Base-by-base conservation (phyloP, 192 early-diverging fungal genomes). In the Funneliformis geosporum region DNA sequence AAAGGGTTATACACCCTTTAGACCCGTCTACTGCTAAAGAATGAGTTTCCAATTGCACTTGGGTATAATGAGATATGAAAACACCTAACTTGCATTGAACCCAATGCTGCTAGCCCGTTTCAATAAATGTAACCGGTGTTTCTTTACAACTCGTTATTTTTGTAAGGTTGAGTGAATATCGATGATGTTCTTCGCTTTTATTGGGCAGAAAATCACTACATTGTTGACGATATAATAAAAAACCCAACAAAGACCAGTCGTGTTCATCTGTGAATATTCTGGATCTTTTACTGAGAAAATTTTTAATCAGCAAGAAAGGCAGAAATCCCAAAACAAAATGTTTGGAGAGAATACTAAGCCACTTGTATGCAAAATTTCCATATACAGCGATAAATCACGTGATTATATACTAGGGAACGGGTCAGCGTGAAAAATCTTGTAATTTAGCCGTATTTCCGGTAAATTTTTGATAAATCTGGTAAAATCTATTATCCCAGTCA, bases 151-250 rank as follows among this genome's bases (percentile, higher is more conserved):
- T 40, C 4, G 28, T 67, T 67, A 73, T 73, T 7, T 47, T 33
- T 33, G 50, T 50, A 23, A 73, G 23, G 71, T 50, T 50, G 11
- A 8, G 50, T 16, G 43, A 23, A 39, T 73, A 73, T 11, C 71
- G 71, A 47, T 73, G 1, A 16, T 73, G 71, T 25, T 73, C 71
- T 33, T 47, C n/a, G 8, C 7, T n/a, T 59, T 73, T 73, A 59
- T 59, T 39, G 71, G 18, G 44, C 18, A 73, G 71, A 73, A 73
- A 73, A 73, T 73, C 46, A 23, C 2, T 39, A 27, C 71, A 73
- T 14, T 73, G 43, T 55, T 67, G 65, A 4, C 65, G 65, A 40
- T 67, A 23, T 5, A 55, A 27, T 73, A 73, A 59, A 73, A 73
- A 73, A 47, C 43, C 23, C 71, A 47, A 8, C 8, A 73, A 39